phyloP scores from a whole-genome alignment of 164 flowering plant species.

The Chimonanthus praecox region DNA sequence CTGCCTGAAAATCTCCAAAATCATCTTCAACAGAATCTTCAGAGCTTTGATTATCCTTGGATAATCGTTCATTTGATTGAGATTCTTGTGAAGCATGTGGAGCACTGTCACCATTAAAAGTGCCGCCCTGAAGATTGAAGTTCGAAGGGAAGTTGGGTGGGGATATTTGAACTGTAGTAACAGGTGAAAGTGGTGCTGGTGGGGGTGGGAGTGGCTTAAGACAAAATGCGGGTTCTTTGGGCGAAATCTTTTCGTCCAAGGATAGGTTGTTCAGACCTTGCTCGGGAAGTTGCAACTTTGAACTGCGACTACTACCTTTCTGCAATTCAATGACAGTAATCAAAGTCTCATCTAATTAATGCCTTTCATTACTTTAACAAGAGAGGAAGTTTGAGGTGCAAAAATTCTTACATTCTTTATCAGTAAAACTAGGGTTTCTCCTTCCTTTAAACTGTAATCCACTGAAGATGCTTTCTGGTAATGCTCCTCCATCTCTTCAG shows the following conservation, averaged over 20 bases:
- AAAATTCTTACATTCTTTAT: conserved; percentile 59
- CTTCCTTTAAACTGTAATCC: conserved; percentile 94
- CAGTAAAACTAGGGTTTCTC: conserved; percentile 79
- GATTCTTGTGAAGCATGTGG: conserved; percentile 14
- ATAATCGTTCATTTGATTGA: conserved; percentile 19
- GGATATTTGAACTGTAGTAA: conserved; percentile 23
- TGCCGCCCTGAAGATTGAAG: conserved; percentile 22
- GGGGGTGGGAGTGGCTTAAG: conserved; percentile 88
- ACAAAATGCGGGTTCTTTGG: conserved; percentile 29
- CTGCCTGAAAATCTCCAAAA: conserved; percentile 95
- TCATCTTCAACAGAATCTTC: conserved; percentile 66
- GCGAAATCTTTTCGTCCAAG: conserved; percentile 42
- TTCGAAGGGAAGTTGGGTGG: conserved; percentile 29
- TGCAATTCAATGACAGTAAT: conserved; percentile 15
- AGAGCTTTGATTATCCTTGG: conserved; percentile 23
- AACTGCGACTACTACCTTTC: conserved; percentile 32
- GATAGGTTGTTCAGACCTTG: conserved; percentile 56
- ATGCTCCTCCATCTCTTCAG: background rate
- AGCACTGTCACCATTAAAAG: conserved; percentile 17
- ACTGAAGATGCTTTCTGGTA: background rate
- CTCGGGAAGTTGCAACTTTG: conserved; percentile 50
- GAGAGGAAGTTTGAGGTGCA: background rate
- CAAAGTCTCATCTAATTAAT: background rate
- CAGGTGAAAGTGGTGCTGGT: conserved; percentile 59
- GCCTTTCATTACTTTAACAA: background rate